These are phyloP conservation scores for Lecanoromycetidae sp. DNA, from an alignment of 2,329 filamentous ascomycete genomes.

Conservation along the genomic window DNA sequence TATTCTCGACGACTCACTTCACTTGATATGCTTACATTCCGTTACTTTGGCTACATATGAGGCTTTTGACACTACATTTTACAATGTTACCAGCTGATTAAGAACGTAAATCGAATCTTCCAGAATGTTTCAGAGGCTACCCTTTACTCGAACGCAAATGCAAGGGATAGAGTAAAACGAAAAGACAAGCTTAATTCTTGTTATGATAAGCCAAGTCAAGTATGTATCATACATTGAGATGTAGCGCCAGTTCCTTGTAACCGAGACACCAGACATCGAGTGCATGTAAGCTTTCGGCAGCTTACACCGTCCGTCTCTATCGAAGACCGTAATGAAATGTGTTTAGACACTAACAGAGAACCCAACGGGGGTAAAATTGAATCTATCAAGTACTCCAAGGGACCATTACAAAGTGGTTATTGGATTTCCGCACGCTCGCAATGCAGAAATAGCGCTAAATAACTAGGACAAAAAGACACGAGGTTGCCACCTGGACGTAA, in stretches of 20 bases:
- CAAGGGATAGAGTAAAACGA: too few species aligned
- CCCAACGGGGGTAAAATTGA: not conserved
- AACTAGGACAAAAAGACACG: conserved; percentile 12
- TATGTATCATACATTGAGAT: conserved; percentile 3
- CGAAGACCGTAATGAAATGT: not conserved
- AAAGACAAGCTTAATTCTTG: too few species aligned
- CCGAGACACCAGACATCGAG: not conserved
- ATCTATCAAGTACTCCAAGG: conserved; percentile 13
- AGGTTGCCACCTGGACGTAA: not conserved
- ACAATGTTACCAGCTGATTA: too few species aligned
- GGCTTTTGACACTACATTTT: too few species aligned
- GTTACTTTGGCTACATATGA: too few species aligned
- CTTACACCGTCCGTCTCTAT: not conserved
- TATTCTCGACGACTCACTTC: too few species aligned
- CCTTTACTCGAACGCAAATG: too few species aligned
- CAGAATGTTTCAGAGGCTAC: too few species aligned
- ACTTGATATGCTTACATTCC: too few species aligned
- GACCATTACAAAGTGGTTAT: conserved; percentile 10
- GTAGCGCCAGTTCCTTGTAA: too few species aligned
- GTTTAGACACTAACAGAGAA: conserved; percentile 1
- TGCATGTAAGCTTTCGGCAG: not conserved
- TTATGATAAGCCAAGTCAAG: too few species aligned
- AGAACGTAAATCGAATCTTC: too few species aligned
- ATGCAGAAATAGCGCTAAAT: conserved; percentile 17
- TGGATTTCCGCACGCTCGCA: conserved; percentile 11